Base-by-base conservation (phyloP, 352 stramenopile species). In the Pythium utonaiense region DNA sequence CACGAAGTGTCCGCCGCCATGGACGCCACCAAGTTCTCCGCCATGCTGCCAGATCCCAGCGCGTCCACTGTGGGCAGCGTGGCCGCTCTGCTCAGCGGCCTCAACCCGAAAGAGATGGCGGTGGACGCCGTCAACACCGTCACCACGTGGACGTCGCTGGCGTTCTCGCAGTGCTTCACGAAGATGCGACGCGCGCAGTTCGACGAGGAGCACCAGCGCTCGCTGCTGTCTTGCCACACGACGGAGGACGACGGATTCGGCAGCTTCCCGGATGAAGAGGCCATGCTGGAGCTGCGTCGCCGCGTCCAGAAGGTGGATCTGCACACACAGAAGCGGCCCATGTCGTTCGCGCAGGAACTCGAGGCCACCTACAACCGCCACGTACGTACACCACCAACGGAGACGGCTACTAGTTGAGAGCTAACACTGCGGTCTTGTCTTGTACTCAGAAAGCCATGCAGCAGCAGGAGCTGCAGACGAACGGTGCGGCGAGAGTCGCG, bases 181-280 rank as follows among this genome's bases (percentile, higher is more conserved):
- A 66, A 72, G 14, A 41, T 85, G 54, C 72, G 73, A 1, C 79
- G 77, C 14, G 47, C 64, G 33, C 79, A 91, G 60, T 91, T 91
- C 59, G 75, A 87, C 50, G 73, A 88, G 41, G 82, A 91, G 63
- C 77, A 89, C 48, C 72, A 88, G 64, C 74, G 79, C 19, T 80
- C 82, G 54, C 64, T 91, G 33, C 73, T 89, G 6, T 87, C 76
- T 49, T 79, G 70, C 55, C 69, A 79, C 60, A 65, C 62, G 34
- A 71, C 69, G 36, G 71, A 80, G 4, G 73, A 83, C 25, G 70
- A 74, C 51, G 70, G 73, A 49, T 53, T 68, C 16, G 54, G 34
- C n/a, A 33, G 40, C 50, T 69, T 63, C 27, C 71, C 80, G 31
- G 76, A 78, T 0, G 76, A 88, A 59, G 74, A 77, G 2, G 78